Percentiles rank a stretch among this genome's conserved stretches.
phyloP scores from a whole-genome alignment of 257 asterid genomes.

The Nicotiana tabacum region DNA sequence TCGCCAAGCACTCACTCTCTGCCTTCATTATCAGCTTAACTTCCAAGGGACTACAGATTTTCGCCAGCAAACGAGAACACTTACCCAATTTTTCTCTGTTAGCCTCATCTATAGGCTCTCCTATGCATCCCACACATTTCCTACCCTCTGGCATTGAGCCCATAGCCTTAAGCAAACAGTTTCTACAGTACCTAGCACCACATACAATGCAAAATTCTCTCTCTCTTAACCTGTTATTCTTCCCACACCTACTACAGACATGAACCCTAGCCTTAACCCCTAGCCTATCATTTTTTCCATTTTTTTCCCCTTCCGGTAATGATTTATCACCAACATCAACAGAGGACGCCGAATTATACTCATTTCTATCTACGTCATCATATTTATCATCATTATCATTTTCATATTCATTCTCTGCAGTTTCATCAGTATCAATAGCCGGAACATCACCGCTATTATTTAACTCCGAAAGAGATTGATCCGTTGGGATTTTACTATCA shows the following conservation, averaged over 20 bases:
- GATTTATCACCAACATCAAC: slow-evolving; percentile 12
- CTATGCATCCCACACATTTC: slow-evolving; percentile 68
- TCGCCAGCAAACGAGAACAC: slow-evolving; percentile 34
- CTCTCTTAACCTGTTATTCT: slow-evolving; percentile 22
- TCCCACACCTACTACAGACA: slow-evolving; percentile 53
- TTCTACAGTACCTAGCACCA: slow-evolving; percentile 57
- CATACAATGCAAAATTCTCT: slow-evolving; percentile 55
- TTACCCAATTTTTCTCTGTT: slow-evolving; percentile 51
- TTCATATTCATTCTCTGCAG: slow-evolving; percentile 14
- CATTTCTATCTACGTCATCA: slow-evolving; percentile 6
- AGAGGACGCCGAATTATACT: neutral
- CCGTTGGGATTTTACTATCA: neutral
- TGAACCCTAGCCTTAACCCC: slow-evolving; percentile 7
- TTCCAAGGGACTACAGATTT: slow-evolving; percentile 37
- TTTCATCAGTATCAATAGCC: neutral
- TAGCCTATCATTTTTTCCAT: slow-evolving; percentile 6
- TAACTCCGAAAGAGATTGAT: slow-evolving; percentile 12
- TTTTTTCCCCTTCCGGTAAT: slow-evolving; percentile 3
- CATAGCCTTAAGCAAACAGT: slow-evolving; percentile 63
- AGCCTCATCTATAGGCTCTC: slow-evolving; percentile 46
- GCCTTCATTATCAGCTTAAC: slow-evolving; percentile 40
- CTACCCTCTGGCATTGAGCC: slow-evolving; percentile 89
- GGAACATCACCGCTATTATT: neutral
- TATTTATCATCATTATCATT: neutral
- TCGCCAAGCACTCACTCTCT: slow-evolving; percentile 55